Evolutionary conservation across 768 basidiomycete genomes (phyloP).

Genomic region (Pleurotus eryngii): DNA sequence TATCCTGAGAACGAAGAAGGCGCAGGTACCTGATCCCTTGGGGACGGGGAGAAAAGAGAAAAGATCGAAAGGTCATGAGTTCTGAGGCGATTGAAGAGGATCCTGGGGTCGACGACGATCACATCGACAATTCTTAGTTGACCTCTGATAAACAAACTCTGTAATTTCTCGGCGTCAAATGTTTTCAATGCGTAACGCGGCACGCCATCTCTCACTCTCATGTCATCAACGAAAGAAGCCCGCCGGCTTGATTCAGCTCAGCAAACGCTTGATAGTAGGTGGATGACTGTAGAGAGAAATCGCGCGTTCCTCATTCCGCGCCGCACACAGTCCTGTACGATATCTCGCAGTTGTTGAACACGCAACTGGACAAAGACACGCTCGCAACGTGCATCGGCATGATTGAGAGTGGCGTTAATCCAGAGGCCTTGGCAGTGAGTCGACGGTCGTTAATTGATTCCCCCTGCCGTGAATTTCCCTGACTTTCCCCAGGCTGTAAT

Average conservation of each 20-base stretch:
- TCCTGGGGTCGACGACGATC: not conserved
- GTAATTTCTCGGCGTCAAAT: no score
- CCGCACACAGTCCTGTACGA: conserved; percentile 66
- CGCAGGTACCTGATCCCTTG: conserved; percentile 42
- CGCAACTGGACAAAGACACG: conserved; percentile 84
- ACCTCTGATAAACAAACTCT: no score
- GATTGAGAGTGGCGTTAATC: conserved; percentile 92
- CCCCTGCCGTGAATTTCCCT: not conserved
- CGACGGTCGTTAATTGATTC: conserved; percentile 7
- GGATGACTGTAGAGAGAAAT: not conserved
- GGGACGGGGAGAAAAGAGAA: conserved; percentile 28
- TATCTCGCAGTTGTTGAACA: conserved; percentile 85
- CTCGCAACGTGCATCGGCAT: conserved; percentile 89
- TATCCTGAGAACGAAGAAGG: conserved; percentile 72
- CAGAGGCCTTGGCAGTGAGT: conserved; percentile 82
- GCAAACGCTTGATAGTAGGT: conserved; percentile 69
- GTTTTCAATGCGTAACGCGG: no score
- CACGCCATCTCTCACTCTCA: no score
- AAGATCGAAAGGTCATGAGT: conserved; percentile 51
- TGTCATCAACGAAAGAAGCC: conserved; percentile 38
- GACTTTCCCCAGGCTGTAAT: conserved; percentile 61
- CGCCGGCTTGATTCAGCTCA: conserved; percentile 63
- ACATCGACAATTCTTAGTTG: not conserved
- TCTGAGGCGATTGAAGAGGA: conserved; percentile 44
- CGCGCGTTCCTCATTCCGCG: not conserved